These are phyloP conservation scores for Spergularia azorica DNA, from an alignment of 179 eudicot genomes.

Conservation along the genomic window DNA sequence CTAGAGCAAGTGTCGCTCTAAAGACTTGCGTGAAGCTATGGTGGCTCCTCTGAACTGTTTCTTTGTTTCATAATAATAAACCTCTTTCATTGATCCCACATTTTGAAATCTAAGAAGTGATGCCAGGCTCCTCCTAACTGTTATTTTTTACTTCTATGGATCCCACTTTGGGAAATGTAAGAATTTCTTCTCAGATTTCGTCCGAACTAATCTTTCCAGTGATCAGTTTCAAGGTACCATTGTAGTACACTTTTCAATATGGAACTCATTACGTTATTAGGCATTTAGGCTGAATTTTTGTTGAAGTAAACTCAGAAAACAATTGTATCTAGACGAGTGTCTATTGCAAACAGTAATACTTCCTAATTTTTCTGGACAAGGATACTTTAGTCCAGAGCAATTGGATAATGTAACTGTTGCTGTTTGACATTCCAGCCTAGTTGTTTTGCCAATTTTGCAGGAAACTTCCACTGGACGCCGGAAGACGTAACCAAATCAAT, in stretches of 20 bases:
- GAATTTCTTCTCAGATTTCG: not conserved
- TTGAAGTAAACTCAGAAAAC: not conserved
- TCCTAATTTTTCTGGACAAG: not conserved
- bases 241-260: not conserved
- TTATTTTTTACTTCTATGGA: not conserved
- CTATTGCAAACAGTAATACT: not conserved
- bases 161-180: not conserved
- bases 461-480: slow-evolving; percentile 91
- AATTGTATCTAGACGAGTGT: not conserved
- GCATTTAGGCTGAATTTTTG: not conserved
- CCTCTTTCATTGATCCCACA: not conserved
- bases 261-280: not conserved
- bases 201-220: not conserved
- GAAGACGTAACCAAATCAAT: slow-evolving; percentile 92
- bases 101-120: no score
- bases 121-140: no score
- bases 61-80: not conserved
- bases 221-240: not conserved
- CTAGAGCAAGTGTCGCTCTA: not conserved
- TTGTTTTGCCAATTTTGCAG: slow-evolving; percentile 35
- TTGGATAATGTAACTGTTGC: not conserved
- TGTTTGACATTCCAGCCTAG: not conserved
- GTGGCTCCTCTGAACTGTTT: not conserved
- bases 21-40: not conserved
- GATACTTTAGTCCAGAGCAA: not conserved